Evolutionary conservation across 2,329 filamentous ascomycete genomes (phyloP).

Genomic region (Pleomassaria siparia): DNA sequence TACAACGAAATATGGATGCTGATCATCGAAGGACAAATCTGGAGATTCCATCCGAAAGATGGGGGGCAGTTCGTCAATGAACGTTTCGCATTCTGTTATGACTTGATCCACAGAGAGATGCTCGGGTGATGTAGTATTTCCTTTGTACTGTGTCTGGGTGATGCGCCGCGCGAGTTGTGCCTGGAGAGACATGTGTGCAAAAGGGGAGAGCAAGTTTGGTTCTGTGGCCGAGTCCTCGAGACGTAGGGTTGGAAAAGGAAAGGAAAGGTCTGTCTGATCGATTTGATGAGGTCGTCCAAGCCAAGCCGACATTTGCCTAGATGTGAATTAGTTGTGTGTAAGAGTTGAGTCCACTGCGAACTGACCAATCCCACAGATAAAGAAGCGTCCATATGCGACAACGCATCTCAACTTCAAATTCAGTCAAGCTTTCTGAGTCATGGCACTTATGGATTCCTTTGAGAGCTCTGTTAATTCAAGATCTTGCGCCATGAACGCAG

Average conservation of each 20-base stretch:
- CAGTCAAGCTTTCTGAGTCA: conserved; percentile 38
- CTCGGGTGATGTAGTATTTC: conserved; percentile 17
- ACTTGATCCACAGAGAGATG: conserved; percentile 26
- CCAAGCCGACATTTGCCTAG: conserved; percentile 47
- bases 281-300: conserved; percentile 50
- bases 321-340: neutral
- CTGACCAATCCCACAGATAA: conserved; percentile 53
- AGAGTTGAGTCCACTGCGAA: neutral
- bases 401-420: conserved; percentile 53
- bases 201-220: conserved; percentile 46
- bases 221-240: conserved; percentile 39
- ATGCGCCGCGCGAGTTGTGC: conserved; percentile 41
- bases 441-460: conserved; percentile 45
- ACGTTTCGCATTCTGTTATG: conserved; percentile 43
- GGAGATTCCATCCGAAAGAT: conserved; percentile 45
- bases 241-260: conserved; percentile 46
- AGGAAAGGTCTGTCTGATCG: conserved; percentile 43
- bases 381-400: conserved; percentile 51
- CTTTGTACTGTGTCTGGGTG: conserved; percentile 22
- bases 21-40: conserved; percentile 46
- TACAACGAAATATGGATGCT: conserved; percentile 47
- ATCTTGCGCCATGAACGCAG: neutral
- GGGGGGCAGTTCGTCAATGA: conserved; percentile 48
- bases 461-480: neutral
- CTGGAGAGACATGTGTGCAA: conserved; percentile 48